A percentile compares a stretch with the other conserved stretches of the same genome.
phyloP scores from a whole-genome alignment of 2,329 filamentous ascomycete genomes.

The Alternaria consortialis region DNA sequence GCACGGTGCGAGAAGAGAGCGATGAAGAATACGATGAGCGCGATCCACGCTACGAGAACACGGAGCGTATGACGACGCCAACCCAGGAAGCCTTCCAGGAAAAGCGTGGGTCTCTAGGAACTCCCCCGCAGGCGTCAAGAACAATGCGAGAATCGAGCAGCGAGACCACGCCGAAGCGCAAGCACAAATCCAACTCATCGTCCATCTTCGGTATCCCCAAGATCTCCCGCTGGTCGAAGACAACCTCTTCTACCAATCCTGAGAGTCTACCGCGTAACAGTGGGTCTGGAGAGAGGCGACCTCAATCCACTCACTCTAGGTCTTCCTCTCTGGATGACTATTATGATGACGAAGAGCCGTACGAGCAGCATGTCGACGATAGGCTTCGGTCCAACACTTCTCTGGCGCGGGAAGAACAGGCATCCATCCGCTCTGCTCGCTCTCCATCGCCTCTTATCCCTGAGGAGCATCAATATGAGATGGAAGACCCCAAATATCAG shows the following conservation, averaged over 20 bases:
- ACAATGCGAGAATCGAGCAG: slow-evolving; percentile 64
- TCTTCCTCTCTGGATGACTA: slow-evolving; percentile 77
- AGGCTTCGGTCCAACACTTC: slow-evolving; percentile 54
- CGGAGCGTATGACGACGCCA: slow-evolving; percentile 69
- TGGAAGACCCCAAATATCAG: slow-evolving; percentile 78
- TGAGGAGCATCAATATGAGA: slow-evolving; percentile 57
- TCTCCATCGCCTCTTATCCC: slow-evolving; percentile 64
- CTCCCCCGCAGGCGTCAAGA: slow-evolving; percentile 63
- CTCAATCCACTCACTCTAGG: slow-evolving; percentile 72
- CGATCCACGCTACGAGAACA: slow-evolving; percentile 67
- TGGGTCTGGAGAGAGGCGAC: slow-evolving; percentile 65
- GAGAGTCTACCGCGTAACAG: slow-evolving; percentile 75
- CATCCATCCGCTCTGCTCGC: slow-evolving; percentile 44
- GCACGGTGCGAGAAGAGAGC: slow-evolving; percentile 83
- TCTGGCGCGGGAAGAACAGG: slow-evolving; percentile 33
- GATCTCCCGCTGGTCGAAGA: slow-evolving; percentile 97
- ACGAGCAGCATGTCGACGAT: slow-evolving; percentile 69
- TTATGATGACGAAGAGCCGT: slow-evolving; percentile 67
- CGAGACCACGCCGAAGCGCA: slow-evolving; percentile 83
- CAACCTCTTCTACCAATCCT: slow-evolving; percentile 86
- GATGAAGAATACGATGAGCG: slow-evolving; percentile 77
- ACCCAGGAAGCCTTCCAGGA: slow-evolving; percentile 60
- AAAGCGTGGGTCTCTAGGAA: slow-evolving; percentile 47
- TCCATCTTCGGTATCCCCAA: slow-evolving; percentile 79
- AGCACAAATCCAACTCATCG: slow-evolving; percentile 86